These are phyloP conservation scores for Gracilaria gracilis DNA, from an alignment of 23 red algal species.

Conservation along the genomic window DNA sequence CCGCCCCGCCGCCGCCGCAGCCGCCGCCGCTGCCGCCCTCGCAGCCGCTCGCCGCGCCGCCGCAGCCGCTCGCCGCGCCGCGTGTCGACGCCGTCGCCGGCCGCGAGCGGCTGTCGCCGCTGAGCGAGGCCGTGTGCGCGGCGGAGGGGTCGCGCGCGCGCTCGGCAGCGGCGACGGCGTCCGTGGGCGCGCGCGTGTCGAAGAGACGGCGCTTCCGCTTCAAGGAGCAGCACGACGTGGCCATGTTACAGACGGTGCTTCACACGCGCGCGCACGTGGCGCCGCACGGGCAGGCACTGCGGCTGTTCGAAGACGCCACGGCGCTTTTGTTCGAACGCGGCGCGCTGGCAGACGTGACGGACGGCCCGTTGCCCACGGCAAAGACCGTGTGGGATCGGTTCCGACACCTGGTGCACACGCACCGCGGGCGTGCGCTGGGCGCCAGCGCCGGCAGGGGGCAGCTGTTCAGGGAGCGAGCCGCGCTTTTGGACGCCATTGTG, in stretches of 20 bases:
- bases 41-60: neutral
- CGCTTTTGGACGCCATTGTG: neutral
- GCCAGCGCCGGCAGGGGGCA: neutral
- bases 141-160: neutral
- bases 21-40: neutral
- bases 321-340: neutral
- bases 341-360: neutral
- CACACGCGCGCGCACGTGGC: neutral
- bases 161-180: neutral
- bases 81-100: neutral
- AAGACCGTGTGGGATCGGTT: conserved; percentile 23
- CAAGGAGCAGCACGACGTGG: neutral
- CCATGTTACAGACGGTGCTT: neutral
- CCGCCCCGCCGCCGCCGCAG: neutral
- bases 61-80: neutral
- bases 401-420: neutral
- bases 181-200: neutral
- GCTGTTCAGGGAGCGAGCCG: neutral
- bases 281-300: conserved; percentile 5
- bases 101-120: neutral
- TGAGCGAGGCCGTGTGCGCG: neutral
- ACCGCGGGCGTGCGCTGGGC: neutral
- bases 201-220: neutral
- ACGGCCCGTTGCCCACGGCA: neutral
- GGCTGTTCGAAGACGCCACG: neutral